A percentile compares a stretch with the other conserved stretches of the same genome.
Evolutionary conservation across 1,284 basidiomycete genomes (phyloP).

Genomic region (Rhodotorula sp.): DNA sequence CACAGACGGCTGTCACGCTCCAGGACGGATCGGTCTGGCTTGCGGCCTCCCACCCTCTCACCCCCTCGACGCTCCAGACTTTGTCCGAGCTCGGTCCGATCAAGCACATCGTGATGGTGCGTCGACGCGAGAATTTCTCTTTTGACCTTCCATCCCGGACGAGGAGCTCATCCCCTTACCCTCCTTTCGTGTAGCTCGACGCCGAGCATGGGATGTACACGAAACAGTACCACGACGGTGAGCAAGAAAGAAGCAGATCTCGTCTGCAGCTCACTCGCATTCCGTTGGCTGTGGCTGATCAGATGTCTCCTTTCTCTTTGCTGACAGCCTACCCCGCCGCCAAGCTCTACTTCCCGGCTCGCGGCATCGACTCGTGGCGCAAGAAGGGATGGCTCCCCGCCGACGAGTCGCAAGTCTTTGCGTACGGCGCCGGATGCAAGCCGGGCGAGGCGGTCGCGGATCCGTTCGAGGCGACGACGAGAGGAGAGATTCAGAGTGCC

Average conservation of each 20-base stretch:
- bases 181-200: slow-evolving; percentile 30
- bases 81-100: slow-evolving; percentile 18
- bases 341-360: slow-evolving; percentile 38
- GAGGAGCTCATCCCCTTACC: background rate
- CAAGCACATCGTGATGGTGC: slow-evolving; percentile 50
- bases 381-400: slow-evolving; percentile 27
- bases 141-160: background rate
- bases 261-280: background rate
- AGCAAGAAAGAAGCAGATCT: background rate
- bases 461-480: slow-evolving; percentile 36
- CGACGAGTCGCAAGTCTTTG: slow-evolving; percentile 22
- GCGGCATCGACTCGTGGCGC: slow-evolving; percentile 27
- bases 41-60: slow-evolving; percentile 77
- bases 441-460: slow-evolving; percentile 28
- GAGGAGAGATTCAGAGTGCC: slow-evolving; percentile 36
- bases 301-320: background rate
- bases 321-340: slow-evolving; percentile 39
- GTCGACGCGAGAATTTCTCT: background rate
- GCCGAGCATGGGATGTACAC: slow-evolving; percentile 34
- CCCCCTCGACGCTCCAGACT: slow-evolving; percentile 52
- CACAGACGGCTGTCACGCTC: slow-evolving; percentile 69
- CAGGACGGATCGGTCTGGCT: slow-evolving; percentile 73
- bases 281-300: background rate
- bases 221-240: slow-evolving; percentile 21
- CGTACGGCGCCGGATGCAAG: slow-evolving; percentile 5